A percentile compares a stretch with the other conserved stretches of the same genome.
These are phyloP conservation scores for Beta macrorhiza DNA, from an alignment of 179 eudicot genomes.

Conservation along the genomic window DNA sequence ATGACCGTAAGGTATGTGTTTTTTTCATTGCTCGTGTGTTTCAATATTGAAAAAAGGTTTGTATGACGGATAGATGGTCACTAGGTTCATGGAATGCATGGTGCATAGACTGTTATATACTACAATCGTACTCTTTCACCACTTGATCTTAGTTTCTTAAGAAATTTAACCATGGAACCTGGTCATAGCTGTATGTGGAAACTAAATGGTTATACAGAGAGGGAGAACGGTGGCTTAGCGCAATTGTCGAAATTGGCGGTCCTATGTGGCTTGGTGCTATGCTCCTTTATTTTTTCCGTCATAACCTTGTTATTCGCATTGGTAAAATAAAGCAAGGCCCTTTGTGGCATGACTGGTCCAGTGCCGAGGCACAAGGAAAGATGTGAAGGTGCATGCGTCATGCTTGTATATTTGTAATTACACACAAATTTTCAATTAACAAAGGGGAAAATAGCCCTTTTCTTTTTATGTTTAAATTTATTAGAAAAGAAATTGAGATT, in stretches of 20 bases:
- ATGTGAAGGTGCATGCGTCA: neutral
- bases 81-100: neutral
- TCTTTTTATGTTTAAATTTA: neutral
- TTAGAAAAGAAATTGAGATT: neutral
- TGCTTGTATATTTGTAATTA: neutral
- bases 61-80: neutral
- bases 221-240: neutral
- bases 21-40: neutral
- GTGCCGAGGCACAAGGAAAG: neutral
- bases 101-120: neutral
- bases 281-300: neutral
- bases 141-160: neutral
- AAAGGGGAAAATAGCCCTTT: neutral
- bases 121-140: neutral
- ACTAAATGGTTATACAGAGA: neutral
- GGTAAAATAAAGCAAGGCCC: neutral
- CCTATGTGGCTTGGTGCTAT: neutral
- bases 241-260: neutral
- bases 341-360: neutral
- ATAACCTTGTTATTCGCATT: neutral
- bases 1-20: constrained; percentile 86
- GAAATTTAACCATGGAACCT: neutral
- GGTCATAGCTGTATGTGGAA: neutral
- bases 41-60: neutral
- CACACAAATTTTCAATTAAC: no score